phyloP scores from a whole-genome alignment of 1,139 yeast species.

The Sugiyamaella castrensis region DNA sequence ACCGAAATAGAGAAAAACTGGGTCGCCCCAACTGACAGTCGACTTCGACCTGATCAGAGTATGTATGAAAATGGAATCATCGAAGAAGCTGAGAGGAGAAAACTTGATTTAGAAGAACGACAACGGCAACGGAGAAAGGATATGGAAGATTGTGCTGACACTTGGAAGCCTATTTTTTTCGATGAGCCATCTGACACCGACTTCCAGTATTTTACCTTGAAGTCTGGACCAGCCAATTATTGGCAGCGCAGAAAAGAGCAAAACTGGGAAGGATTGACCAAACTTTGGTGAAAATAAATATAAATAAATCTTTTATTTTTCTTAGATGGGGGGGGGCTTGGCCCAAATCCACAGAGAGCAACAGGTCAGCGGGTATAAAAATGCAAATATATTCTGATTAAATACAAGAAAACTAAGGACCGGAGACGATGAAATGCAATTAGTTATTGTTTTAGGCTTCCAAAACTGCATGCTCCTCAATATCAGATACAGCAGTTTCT shows the following conservation, averaged over 20 bases:
- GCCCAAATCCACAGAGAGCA: no score
- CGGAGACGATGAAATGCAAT: background rate
- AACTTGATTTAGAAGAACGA: slow-evolving; percentile 66
- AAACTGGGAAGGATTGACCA: slow-evolving; percentile 36
- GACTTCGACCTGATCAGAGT: slow-evolving; percentile 82
- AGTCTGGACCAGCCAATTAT: slow-evolving; percentile 63
- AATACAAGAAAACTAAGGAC: background rate
- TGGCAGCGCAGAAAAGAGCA: slow-evolving; percentile 60
- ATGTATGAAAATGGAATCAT: slow-evolving; percentile 67
- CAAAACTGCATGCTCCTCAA: slow-evolving; percentile 6
- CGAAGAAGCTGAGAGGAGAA: slow-evolving; percentile 66
- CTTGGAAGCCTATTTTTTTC: slow-evolving; percentile 64
- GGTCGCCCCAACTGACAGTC: slow-evolving; percentile 83
- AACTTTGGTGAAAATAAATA: slow-evolving; percentile 26
- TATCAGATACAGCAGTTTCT: slow-evolving; percentile 40
- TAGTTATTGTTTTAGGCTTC: slow-evolving; percentile 7
- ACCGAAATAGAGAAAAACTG: slow-evolving; percentile 62
- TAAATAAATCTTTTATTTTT: background rate
- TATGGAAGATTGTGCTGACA: slow-evolving; percentile 45
- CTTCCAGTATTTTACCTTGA: slow-evolving; percentile 56
- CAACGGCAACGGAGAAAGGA: slow-evolving; percentile 76
- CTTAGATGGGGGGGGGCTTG: no score
- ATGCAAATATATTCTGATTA: background rate
- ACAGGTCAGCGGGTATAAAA: no score
- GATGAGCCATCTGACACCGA: slow-evolving; percentile 31